Evolutionary conservation across 78 protist species (phyloP).

Genomic region (Dictyostelium firmibasis): DNA sequence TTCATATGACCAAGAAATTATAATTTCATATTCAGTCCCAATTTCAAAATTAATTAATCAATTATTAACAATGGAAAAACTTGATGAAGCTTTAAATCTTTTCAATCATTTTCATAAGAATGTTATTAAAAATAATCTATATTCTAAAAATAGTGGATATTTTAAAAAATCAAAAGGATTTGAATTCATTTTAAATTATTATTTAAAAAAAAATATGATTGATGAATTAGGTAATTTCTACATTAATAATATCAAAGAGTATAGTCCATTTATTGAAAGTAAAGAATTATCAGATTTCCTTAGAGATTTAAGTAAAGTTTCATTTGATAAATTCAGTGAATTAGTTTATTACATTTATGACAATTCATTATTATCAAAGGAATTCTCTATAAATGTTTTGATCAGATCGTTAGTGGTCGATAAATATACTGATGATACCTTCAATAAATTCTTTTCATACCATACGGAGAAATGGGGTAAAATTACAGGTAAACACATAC

Average conservation of each 20-base stretch:
- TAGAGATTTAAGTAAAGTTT: not conserved
- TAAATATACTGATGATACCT: not conserved
- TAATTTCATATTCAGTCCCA: too few relatives aligned
- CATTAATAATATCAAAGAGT: not conserved
- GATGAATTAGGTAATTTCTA: not conserved
- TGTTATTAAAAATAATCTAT: too few relatives aligned
- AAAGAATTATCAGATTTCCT: not conserved
- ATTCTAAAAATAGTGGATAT: too few relatives aligned
- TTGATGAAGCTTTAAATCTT: too few relatives aligned
- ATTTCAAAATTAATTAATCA: too few relatives aligned
- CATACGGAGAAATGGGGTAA: not conserved
- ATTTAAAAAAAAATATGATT: not conserved
- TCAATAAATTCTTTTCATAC: not conserved
- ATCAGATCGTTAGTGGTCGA: not conserved
- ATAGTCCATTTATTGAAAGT: not conserved
- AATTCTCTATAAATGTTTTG: not conserved
- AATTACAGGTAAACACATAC: not conserved
- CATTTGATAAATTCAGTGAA: not conserved
- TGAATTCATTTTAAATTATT: not conserved
- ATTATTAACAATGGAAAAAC: too few relatives aligned
- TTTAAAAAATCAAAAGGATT: too few relatives aligned
- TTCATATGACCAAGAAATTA: too few relatives aligned
- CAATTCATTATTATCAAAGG: not conserved
- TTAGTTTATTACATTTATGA: not conserved
- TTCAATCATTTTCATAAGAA: too few relatives aligned